phyloP scores from a whole-genome alignment of 768 basidiomycete genomes.

The Tephrocybe sp. region DNA sequence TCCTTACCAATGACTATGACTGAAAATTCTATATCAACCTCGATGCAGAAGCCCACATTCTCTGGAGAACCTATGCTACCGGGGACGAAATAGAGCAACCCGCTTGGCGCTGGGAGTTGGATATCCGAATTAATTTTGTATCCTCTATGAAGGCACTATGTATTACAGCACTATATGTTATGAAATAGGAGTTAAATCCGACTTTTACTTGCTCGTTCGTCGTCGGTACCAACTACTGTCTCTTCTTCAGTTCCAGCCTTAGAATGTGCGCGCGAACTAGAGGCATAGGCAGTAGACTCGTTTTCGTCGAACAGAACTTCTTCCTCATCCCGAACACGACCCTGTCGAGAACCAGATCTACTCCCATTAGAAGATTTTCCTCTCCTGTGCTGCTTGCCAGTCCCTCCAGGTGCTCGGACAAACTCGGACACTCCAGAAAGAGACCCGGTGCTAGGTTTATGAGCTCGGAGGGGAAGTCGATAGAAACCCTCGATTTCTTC shows the following conservation, averaged over 20 bases:
- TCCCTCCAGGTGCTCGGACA: conserved; percentile 46
- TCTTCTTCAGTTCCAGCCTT: conserved; percentile 43
- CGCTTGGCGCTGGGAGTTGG: neutral
- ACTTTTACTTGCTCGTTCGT: conserved; percentile 28
- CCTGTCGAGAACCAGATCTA: conserved; percentile 21
- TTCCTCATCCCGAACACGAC: conserved; percentile 39
- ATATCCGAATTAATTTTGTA: conserved; percentile 5
- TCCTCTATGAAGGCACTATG: conserved; percentile 10
- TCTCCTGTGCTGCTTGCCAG: conserved; percentile 12
- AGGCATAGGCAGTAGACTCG: conserved; percentile 39
- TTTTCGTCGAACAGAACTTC: conserved; percentile 67
- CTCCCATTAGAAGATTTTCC: conserved; percentile 13
- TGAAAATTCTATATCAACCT: conserved; percentile 1
- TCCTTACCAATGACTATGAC: conserved; percentile 1
- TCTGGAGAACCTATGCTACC: neutral
- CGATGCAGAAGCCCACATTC: neutral
- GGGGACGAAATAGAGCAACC: neutral
- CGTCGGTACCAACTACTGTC: conserved; percentile 34
- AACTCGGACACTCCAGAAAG: conserved; percentile 63
- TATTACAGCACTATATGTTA: conserved; percentile 13
- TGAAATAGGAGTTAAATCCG: conserved; percentile 8
- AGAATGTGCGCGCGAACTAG: conserved; percentile 39
- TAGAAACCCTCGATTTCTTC: conserved; percentile 70
- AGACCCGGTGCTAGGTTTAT: conserved; percentile 34
- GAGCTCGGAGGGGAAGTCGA: conserved; percentile 55